Conservation (phyloP, 768 basidiomycete species). For the Mycena maculata region DNA sequence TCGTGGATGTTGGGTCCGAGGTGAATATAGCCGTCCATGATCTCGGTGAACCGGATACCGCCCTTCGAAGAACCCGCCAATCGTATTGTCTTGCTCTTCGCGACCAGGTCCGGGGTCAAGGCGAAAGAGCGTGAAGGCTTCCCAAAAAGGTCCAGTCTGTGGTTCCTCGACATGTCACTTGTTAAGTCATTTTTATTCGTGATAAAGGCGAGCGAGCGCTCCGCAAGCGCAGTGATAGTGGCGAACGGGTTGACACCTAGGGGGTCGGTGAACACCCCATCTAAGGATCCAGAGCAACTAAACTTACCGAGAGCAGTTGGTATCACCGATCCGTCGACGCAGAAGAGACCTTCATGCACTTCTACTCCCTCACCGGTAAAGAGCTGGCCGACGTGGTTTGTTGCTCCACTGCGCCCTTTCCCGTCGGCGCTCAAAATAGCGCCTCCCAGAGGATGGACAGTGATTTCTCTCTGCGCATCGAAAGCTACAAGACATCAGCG, state of each 20-base stretch:
- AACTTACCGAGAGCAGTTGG: conserved; percentile 34
- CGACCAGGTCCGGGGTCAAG: conserved; percentile 25
- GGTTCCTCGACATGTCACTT: conserved; percentile 21
- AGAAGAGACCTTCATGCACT: conserved; percentile 32
- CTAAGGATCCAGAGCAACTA: not conserved
- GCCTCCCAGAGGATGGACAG: conserved; percentile 34
- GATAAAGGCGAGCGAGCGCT: conserved; percentile 28
- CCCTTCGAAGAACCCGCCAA: not conserved
- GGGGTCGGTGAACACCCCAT: not conserved
- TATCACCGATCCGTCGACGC: conserved; percentile 35
- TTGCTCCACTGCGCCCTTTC: conserved; percentile 31
- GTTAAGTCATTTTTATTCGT: conserved; percentile 2
- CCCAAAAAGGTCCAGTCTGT: conserved; percentile 31
- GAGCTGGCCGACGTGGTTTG: conserved; percentile 32
- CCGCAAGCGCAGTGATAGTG: conserved; percentile 37
- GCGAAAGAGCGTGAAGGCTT: conserved; percentile 18
- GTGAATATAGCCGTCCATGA: conserved; percentile 33
- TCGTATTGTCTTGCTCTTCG: conserved; percentile 16
- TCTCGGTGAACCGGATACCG: conserved; percentile 33
- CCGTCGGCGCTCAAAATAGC: conserved; percentile 35
- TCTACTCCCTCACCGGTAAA: conserved; percentile 27
- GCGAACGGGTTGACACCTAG: conserved; percentile 35
- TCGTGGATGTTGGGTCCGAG: conserved; percentile 33
- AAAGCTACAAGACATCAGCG: conserved; percentile 20
- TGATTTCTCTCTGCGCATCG: conserved; percentile 26